Percentiles rank a stretch among this genome's conserved stretches.
These are phyloP conservation scores for Ambrosia artemisiifolia DNA, from an alignment of 129 eudicot species.

Conservation along the genomic window DNA sequence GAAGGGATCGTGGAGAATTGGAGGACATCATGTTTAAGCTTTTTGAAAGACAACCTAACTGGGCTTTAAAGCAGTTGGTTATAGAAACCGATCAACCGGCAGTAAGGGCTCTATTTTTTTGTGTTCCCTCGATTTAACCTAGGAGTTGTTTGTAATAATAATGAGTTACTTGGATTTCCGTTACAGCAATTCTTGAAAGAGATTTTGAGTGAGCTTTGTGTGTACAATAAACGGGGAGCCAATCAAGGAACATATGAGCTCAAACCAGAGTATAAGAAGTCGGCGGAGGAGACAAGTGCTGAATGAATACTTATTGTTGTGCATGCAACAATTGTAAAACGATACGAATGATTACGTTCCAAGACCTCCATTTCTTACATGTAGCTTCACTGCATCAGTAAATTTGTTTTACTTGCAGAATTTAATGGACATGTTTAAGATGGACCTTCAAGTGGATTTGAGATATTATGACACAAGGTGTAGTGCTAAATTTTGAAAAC, in stretches of 20 bases:
- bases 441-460: too few species aligned
- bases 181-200: conserved; percentile 85
- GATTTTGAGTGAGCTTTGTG: conserved; percentile 74
- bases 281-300: conserved; percentile 64
- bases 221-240: conserved; percentile 79
- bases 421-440: not conserved
- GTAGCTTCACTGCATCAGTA: not conserved
- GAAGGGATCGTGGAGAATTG: conserved; percentile 81
- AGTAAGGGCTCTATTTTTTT: not conserved
- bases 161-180: not conserved
- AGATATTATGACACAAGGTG: not conserved
- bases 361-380: not conserved
- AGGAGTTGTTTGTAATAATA: not conserved
- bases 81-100: conserved; percentile 66
- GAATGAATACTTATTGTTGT: conserved; percentile 30
- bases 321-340: not conserved
- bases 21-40: conserved; percentile 92
- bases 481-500: not conserved
- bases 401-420: not conserved
- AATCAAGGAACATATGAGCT: conserved; percentile 87
- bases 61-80: conserved; percentile 85
- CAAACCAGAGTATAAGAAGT: conserved; percentile 84
- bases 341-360: not conserved
- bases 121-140: not conserved
- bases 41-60: conserved; percentile 77